Evolutionary conservation across 176 grass and related monocot genomes (phyloP), one percentile per base, ranked within the genome.

Genomic region (Carex scoparia): DNA sequence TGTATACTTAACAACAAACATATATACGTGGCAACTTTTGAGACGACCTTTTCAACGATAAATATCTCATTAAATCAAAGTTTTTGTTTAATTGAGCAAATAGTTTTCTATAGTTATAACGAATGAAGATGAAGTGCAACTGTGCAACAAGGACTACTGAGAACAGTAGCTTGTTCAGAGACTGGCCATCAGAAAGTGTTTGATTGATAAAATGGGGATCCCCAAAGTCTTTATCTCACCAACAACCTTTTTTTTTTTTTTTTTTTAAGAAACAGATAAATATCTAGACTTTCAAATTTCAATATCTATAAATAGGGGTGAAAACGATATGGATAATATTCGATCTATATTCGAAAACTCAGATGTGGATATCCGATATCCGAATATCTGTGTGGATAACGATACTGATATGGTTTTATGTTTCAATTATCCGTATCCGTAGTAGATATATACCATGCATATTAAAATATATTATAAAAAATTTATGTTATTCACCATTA

Each of bases 1-100:
- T 74, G 70, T 53, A 74, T 51, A 30, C 10, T 51, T 46, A 74
- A 53, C 70, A 16, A 28, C 70, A 74, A 74, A 74, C 70, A 74
- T 13, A 4, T 23, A 51, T 28, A 74, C 70, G 19, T 74, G 35
- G 70, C 44, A 74, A 70, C 6, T 42, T 74, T 42, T n/a, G 49
- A 1, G 70, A 38, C 3, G n/a, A 74, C 42, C n/a, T 51, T 49
- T 74, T 74, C 18, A 74, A 5, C 44, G 51, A 5, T 40, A 48
- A 74, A 23, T n/a, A 74, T 49, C 8, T 74, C 16, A 16, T 74
- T 6, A 48, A 48, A 48, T 74, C n/a, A 49, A 49, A 11, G 4
- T 49, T 49, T 66, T 38, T 65, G 28, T 65, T 42, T 70, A 15
- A 70, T 40, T 15, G 67, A 18, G 37, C 67, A 10, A 30, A 30